phyloP scores from a whole-genome alignment of 306 rosid species.

The Quercus variabilis region DNA sequence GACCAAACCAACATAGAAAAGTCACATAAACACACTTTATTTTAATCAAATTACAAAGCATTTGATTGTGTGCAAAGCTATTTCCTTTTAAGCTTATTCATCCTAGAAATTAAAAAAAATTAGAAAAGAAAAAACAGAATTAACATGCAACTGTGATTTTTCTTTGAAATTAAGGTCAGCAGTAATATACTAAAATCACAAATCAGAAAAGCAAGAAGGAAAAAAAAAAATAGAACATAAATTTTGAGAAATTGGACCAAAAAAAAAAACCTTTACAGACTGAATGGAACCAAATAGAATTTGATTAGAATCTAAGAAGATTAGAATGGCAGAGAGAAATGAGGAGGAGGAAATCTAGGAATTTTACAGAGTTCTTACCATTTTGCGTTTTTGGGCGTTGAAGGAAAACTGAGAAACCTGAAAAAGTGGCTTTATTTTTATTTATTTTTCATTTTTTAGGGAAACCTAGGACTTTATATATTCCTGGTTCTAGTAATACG shows the following conservation, averaged over 20 bases:
- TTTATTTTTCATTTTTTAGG: background rate
- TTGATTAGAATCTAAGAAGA: background rate
- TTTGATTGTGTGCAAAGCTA: background rate
- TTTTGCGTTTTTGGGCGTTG: background rate
- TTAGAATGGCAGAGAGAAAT: background rate
- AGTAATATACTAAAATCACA: too few species aligned
- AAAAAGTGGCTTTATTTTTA: background rate
- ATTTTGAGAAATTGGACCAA: background rate
- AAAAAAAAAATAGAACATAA: too few species aligned
- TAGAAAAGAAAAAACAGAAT: too few species aligned
- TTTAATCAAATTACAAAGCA: background rate
- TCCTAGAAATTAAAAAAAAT: too few species aligned
- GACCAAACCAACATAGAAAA: background rate
- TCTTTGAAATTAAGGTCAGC: too few species aligned
- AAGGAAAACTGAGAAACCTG: background rate
- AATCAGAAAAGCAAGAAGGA: too few species aligned
- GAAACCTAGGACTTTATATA: background rate
- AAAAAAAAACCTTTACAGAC: background rate
- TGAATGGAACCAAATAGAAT: background rate
- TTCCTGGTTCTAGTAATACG: background rate
- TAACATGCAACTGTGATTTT: too few species aligned
- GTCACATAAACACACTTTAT: background rate
- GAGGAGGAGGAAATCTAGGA: background rate
- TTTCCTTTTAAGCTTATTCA: too few species aligned
- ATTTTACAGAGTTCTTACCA: background rate